phyloP scores from a whole-genome alignment of 306 rosid genomes.

The Chamaecrista fasciculata region DNA sequence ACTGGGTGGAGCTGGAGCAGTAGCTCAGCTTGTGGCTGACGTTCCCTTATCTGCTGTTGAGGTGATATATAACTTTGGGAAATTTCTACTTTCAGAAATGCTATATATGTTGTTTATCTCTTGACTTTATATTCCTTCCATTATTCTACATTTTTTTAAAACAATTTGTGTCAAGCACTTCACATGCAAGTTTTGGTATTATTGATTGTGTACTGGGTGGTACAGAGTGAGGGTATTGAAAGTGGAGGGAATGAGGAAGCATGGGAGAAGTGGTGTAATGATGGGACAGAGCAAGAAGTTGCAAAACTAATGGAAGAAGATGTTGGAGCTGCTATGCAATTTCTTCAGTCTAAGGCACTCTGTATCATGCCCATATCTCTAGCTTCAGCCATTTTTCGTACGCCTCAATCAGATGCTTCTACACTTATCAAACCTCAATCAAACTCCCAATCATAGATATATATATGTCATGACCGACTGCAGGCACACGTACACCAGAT shows the following conservation, averaged over 20 bases:
- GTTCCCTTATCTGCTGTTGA: conserved; percentile 68
- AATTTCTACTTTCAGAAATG: not conserved
- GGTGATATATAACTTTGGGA: conserved; percentile 16
- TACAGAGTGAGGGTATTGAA: conserved; percentile 66
- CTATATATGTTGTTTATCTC: too few relatives aligned
- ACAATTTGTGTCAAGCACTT: not conserved
- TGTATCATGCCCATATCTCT: conserved; percentile 98
- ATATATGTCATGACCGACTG: conserved; percentile 6
- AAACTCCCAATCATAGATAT: conserved; percentile 58
- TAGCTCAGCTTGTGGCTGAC: conserved; percentile 98
- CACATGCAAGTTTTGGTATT: not conserved
- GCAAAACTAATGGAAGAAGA: conserved; percentile 99
- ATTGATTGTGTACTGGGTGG: conserved; percentile 15
- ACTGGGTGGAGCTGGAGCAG: conserved; percentile 94
- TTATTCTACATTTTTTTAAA: not conserved
- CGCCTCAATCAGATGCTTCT: conserved; percentile 62
- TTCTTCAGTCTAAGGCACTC: conserved; percentile 94
- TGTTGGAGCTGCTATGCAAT: conserved; percentile 97
- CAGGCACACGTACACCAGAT: too few relatives aligned
- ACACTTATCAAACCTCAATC: conserved; percentile 71
- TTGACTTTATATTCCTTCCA: not conserved
- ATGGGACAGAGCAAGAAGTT: conserved; percentile 90
- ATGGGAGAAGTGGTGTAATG: conserved; percentile 95
- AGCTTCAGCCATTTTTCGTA: conserved; percentile 84
- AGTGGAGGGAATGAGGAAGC: conserved; percentile 62